phyloP scores from a whole-genome alignment of 805 yeast genomes.

The Pichia pseudocactophila region DNA sequence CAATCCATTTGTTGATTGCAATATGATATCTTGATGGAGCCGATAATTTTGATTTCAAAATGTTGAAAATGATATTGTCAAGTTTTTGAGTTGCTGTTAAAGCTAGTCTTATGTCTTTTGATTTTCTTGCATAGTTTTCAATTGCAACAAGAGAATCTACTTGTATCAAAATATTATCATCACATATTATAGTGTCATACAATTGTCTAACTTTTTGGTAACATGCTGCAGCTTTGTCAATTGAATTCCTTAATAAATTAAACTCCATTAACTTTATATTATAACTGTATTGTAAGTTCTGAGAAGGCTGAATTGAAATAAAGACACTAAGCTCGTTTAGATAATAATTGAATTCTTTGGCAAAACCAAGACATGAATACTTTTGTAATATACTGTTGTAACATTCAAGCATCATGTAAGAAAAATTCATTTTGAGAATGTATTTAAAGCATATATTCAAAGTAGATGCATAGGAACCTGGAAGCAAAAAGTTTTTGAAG shows the following conservation, averaged over 20 bases:
- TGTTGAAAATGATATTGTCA: conserved; percentile 9
- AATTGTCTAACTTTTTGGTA: conserved; percentile 2
- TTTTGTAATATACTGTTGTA: conserved; percentile 33
- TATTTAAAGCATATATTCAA: conserved; percentile 18
- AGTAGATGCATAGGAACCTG: conserved; percentile 10
- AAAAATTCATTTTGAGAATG: conserved; percentile 29
- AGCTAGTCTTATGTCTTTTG: neutral
- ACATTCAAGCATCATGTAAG: conserved; percentile 28
- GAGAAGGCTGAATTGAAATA: conserved; percentile 24
- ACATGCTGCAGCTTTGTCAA: conserved; percentile 10
- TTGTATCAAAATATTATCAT: neutral
- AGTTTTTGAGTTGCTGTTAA: neutral
- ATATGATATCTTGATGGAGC: neutral
- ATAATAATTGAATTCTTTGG: conserved; percentile 51
- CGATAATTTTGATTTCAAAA: neutral
- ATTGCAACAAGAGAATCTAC: neutral
- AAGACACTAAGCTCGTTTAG: conserved; percentile 39
- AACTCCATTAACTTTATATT: conserved; percentile 18
- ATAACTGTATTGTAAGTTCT: conserved; percentile 16
- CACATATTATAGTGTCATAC: neutral
- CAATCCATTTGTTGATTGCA: conserved; percentile 3
- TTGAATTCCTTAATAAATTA: conserved; percentile 14
- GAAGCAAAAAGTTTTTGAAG: conserved; percentile 31
- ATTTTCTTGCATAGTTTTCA: conserved; percentile 6
- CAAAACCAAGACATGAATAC: conserved; percentile 41